phyloP scores from a whole-genome alignment of 176 grass and related monocot species.

The Oropetium thomaeum region DNA sequence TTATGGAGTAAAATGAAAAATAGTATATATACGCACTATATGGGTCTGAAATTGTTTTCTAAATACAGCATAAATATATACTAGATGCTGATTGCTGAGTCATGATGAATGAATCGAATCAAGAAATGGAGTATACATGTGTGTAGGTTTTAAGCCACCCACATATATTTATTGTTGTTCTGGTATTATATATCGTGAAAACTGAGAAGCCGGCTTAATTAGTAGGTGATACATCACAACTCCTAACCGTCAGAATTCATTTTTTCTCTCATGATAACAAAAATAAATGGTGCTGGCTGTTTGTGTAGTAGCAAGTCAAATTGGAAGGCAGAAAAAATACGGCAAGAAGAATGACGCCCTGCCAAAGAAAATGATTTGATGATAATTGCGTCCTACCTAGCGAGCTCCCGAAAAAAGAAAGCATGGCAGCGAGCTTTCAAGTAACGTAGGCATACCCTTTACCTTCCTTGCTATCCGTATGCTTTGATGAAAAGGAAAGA shows the following conservation, averaged over 20 bases:
- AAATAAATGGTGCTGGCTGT: background rate
- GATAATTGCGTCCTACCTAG: constrained; percentile 63
- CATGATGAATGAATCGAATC: background rate
- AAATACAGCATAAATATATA: background rate
- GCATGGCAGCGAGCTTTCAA: constrained; percentile 19
- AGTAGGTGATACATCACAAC: constrained; percentile 31
- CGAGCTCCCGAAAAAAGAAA: constrained; percentile 40
- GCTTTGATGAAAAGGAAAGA: background rate
- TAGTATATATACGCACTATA: no score
- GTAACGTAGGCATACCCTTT: constrained; percentile 13
- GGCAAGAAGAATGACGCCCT: constrained; percentile 30
- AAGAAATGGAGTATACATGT: background rate
- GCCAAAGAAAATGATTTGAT: constrained; percentile 62
- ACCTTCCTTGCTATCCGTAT: background rate
- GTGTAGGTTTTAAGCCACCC: background rate
- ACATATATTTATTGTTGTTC: background rate
- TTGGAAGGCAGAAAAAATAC: constrained; percentile 19
- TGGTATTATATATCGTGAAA: background rate
- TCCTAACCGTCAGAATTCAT: background rate
- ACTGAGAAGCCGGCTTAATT: background rate
- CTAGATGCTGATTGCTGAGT: background rate
- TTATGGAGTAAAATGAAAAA: no score
- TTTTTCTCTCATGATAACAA: background rate
- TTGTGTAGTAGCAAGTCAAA: constrained; percentile 29
- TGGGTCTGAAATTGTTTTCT: background rate